Percentiles rank a stretch among this genome's conserved stretches.
Evolutionary conservation across 176 grass and related monocot genomes (phyloP).

Genomic region (Saccharum officinarum): DNA sequence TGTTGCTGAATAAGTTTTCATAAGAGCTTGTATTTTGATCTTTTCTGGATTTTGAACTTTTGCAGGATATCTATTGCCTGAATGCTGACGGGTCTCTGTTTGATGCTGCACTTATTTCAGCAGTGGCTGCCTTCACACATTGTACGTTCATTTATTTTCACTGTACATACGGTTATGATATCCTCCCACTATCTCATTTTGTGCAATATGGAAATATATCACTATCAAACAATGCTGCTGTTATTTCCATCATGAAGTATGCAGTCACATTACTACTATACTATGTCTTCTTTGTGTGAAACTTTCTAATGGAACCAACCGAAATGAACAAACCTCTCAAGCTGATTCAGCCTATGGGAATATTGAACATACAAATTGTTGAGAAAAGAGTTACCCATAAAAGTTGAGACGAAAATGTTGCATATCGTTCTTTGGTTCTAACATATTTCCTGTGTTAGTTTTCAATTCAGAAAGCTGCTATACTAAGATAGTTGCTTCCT

Average conservation of each 20-base stretch:
- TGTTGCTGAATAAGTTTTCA: constrained; percentile 7
- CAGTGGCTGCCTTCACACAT: constrained; percentile 81
- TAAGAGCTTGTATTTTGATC: constrained; percentile 21
- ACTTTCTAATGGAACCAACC: not conserved
- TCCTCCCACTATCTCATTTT: not conserved
- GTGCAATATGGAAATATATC: constrained; percentile 24
- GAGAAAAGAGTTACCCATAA: not conserved
- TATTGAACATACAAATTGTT: not conserved
- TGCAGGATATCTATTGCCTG: constrained; percentile 91
- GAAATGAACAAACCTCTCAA: not conserved
- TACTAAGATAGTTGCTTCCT: not conserved
- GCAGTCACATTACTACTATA: not conserved
- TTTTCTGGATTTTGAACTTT: constrained; percentile 28
- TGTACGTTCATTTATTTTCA: constrained; percentile 43
- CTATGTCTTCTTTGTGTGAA: not conserved
- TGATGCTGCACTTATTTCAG: constrained; percentile 81
- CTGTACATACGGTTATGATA: not conserved
- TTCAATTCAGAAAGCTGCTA: not conserved
- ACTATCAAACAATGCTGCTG: not conserved
- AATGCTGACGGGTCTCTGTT: constrained; percentile 92
- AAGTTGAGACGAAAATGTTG: not conserved
- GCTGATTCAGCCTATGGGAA: not conserved
- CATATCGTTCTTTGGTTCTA: not conserved
- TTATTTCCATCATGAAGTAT: constrained; percentile 17
- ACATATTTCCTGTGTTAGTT: constrained; percentile 1